These are phyloP conservation scores for Gossypium australe DNA, from an alignment of 345 rosid species.

Conservation along the genomic window DNA sequence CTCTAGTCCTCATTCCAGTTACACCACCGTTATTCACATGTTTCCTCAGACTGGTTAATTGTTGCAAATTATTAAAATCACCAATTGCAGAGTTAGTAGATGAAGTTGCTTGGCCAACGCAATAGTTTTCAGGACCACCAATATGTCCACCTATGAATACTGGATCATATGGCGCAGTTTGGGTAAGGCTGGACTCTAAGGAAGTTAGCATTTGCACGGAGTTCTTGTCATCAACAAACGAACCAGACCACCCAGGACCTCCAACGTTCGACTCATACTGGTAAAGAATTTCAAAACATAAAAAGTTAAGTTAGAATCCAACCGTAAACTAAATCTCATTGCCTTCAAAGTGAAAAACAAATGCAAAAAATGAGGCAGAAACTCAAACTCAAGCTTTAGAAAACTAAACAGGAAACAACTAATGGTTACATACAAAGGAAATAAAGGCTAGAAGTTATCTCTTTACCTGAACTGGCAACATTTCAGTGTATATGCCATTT, in stretches of 20 bases:
- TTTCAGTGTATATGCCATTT: constrained; percentile 17
- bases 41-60: constrained; percentile 24
- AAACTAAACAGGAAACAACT: background rate
- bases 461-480: constrained; percentile 39
- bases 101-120: constrained; percentile 31
- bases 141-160: constrained; percentile 19
- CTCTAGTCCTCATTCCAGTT: constrained; percentile 51
- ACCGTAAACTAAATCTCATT: background rate
- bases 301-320: background rate
- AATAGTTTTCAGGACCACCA: constrained; percentile 15
- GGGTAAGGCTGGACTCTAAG: constrained; percentile 23
- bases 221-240: constrained; percentile 29
- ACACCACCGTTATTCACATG: constrained; percentile 20
- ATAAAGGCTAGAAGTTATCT: background rate
- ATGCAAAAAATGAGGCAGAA: background rate
- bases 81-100: constrained; percentile 27
- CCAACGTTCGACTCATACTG: constrained; percentile 20
- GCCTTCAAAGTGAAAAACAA: background rate
- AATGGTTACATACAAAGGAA: background rate
- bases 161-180: constrained; percentile 19
- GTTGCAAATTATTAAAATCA: constrained; percentile 26
- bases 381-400: background rate
- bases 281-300: constrained; percentile 5
- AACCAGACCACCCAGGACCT: constrained; percentile 22
- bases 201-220: constrained; percentile 32